These are phyloP conservation scores for Pseudogymnoascus sp. DNA, from an alignment of 2,329 filamentous ascomycete genomes.

Conservation along the genomic window DNA sequence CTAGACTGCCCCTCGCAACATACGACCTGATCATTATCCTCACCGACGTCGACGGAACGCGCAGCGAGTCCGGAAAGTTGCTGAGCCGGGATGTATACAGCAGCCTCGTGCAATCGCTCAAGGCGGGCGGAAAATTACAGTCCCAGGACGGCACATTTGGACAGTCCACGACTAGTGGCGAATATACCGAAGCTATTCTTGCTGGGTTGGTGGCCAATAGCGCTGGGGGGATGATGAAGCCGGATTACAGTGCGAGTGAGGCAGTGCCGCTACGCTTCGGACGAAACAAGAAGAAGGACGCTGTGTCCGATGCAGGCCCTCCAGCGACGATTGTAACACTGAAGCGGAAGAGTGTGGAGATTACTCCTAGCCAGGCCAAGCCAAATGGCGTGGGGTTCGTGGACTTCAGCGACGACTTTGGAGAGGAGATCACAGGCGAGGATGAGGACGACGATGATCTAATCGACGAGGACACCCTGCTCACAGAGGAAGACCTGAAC, in stretches of 20 bases:
- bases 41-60: conserved; percentile 63
- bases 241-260: conserved; percentile 38
- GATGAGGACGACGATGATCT: conserved; percentile 67
- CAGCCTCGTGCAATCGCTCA: conserved; percentile 62
- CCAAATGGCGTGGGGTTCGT: conserved; percentile 59
- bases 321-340: conserved; percentile 27
- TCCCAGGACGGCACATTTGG: conserved; percentile 60
- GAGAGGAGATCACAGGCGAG: conserved; percentile 42
- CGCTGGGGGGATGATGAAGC: conserved; percentile 64
- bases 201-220: conserved; percentile 62
- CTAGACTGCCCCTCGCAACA: conserved; percentile 63
- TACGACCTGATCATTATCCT: conserved; percentile 85
- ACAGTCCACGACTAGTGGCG: conserved; percentile 33
- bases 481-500: conserved; percentile 77
- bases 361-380: conserved; percentile 16
- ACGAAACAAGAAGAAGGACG: conserved; percentile 46
- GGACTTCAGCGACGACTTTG: conserved; percentile 58
- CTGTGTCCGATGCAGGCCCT: conserved; percentile 15
- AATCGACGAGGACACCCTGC: conserved; percentile 82
- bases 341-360: conserved; percentile 24
- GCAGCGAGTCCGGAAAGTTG: conserved; percentile 53
- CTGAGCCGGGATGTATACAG: conserved; percentile 61
- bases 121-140: conserved; percentile 57
- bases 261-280: conserved; percentile 50
- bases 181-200: conserved; percentile 72